Conservation (phyloP, 148 eudicot species). For the Beta vulgaris region DNA sequence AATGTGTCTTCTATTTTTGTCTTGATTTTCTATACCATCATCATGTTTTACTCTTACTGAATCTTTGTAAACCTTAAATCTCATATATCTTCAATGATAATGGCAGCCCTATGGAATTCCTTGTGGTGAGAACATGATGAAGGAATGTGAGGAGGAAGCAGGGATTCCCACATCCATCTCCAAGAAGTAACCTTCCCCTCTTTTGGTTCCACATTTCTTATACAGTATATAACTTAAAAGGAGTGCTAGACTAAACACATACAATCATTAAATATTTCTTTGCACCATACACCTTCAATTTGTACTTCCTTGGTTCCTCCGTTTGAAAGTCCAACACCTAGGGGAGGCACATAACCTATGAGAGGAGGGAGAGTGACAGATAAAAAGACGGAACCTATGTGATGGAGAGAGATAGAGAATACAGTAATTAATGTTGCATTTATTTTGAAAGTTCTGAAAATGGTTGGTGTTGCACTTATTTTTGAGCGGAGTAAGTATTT, state of each 20-base stretch:
- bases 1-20: not conserved
- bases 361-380: too few relatives aligned
- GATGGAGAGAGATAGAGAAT: too few relatives aligned
- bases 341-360: too few relatives aligned
- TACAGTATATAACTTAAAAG: not conserved
- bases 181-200: slow-evolving; percentile 35
- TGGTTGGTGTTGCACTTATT: too few relatives aligned
- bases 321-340: too few relatives aligned
- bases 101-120: slow-evolving; percentile 81
- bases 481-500: too few relatives aligned
- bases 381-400: too few relatives aligned
- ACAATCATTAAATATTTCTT: too few relatives aligned
- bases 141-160: slow-evolving; percentile 96
- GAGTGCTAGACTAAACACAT: too few relatives aligned
- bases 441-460: too few relatives aligned
- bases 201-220: not conserved
- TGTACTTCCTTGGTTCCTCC: too few relatives aligned
- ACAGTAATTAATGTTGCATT: too few relatives aligned
- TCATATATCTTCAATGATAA: slow-evolving; percentile 13
- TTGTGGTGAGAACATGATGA: slow-evolving; percentile 75
- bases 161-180: slow-evolving; percentile 75
- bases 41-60: not conserved
- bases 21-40: not conserved
- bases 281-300: not conserved
- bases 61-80: slow-evolving; percentile 6